Conservation (phyloP, 2,329 filamentous ascomycete species). For the Blastomyces gilchristii region DNA sequence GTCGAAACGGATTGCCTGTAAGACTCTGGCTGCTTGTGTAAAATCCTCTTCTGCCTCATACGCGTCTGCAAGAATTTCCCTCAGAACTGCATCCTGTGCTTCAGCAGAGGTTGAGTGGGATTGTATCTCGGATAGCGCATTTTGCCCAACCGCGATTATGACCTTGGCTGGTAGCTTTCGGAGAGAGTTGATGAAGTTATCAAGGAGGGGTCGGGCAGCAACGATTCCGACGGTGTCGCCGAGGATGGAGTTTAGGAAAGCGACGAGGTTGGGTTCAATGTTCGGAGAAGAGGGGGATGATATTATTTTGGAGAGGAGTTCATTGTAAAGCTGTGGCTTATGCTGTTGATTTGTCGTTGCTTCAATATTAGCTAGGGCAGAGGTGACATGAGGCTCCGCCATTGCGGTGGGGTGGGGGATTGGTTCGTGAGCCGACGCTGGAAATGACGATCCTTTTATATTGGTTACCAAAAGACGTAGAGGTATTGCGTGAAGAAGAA, state of each 20-base stretch:
- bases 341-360: conserved; percentile 38
- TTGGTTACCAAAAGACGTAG: not conserved
- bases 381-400: conserved; percentile 41
- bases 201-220: conserved; percentile 60
- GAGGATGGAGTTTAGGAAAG: conserved; percentile 60
- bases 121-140: conserved; percentile 58
- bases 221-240: conserved; percentile 63
- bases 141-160: conserved; percentile 65
- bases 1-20: conserved; percentile 81
- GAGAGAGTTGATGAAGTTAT: conserved; percentile 56
- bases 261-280: conserved; percentile 53
- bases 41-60: conserved; percentile 78
- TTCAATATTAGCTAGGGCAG: conserved; percentile 42
- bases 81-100: conserved; percentile 68
- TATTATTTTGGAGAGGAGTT: conserved; percentile 48
- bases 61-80: conserved; percentile 70
- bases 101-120: conserved; percentile 64
- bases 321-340: conserved; percentile 48
- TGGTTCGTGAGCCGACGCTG: not conserved
- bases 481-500: not conserved
- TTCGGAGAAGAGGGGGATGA: conserved; percentile 36
- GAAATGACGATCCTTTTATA: not conserved
- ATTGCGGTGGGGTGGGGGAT: conserved; percentile 24
- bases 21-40: conserved; percentile 60
- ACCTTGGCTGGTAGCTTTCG: conserved; percentile 45